Percentiles rank a stretch among this genome's conserved stretches.
Conservation (phyloP, 2,329 filamentous ascomycete species). For the Orbilia brochopaga region DNA sequence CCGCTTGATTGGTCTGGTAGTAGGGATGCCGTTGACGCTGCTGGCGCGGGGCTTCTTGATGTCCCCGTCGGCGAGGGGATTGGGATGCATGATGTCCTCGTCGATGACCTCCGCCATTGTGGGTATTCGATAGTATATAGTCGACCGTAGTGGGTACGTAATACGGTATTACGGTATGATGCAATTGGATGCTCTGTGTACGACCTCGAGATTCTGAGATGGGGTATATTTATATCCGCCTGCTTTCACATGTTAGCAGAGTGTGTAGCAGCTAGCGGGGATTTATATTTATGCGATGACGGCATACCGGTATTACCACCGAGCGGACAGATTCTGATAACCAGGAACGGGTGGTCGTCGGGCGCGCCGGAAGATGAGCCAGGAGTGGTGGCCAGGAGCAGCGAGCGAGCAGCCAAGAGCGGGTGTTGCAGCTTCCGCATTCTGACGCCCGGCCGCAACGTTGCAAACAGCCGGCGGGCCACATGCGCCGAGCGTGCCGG, state of each 20-base stretch:
- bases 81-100: slow-evolving; percentile 11
- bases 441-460: slow-evolving; percentile 26
- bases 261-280: background rate
- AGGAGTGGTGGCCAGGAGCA: no score
- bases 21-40: slow-evolving; percentile 17
- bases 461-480: background rate
- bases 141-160: no score
- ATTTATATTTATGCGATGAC: slow-evolving; percentile 12
- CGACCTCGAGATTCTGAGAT: no score
- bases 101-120: slow-evolving; percentile 30
- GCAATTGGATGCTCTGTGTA: no score
- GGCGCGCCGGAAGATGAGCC: background rate
- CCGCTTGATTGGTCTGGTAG: no score
- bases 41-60: slow-evolving; percentile 22
- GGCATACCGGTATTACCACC: slow-evolving; percentile 34
- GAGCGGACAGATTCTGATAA: slow-evolving; percentile 26
- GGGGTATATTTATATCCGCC: no score
- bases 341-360: slow-evolving; percentile 14
- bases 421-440: slow-evolving; percentile 42
- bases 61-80: slow-evolving; percentile 12
- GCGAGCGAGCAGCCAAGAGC: no score
- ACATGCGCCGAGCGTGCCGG: background rate
- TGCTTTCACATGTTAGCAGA: slow-evolving; percentile 44
- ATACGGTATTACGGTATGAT: slow-evolving; percentile 16
- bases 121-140: no score